These are phyloP conservation scores for Solanum acaule DNA, from an alignment of 257 asterid genomes.

Conservation along the genomic window DNA sequence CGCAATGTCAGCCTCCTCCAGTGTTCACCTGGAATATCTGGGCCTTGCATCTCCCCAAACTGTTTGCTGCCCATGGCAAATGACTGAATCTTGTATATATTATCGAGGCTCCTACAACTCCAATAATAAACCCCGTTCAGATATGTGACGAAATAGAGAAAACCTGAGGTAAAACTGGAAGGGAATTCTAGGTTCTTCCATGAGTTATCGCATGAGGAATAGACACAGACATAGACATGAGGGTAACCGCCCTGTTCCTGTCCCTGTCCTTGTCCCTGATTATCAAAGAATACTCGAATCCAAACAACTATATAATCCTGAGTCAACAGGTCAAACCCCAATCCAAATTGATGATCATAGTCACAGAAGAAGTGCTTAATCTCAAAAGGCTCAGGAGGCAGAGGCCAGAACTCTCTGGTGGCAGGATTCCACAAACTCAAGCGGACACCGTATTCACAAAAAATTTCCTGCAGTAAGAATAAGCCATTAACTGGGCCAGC, in stretches of 20 bases:
- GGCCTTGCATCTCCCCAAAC: not conserved
- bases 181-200: not conserved
- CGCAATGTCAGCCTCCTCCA: not conserved
- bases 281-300: not conserved
- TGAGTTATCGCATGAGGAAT: not conserved
- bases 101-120: not conserved
- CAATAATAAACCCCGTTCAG: not conserved
- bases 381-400: no score
- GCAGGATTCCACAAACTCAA: no score
- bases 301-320: not conserved
- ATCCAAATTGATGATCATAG: no score
- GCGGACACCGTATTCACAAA: no score
- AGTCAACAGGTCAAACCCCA: no score
- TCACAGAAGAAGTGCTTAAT: no score
- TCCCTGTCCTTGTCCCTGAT: not conserved
- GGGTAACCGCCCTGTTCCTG: not conserved
- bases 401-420: no score
- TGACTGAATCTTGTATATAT: not conserved
- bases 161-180: not conserved
- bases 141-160: no score
- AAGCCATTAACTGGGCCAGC: no score
- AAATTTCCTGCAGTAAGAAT: no score
- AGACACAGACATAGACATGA: not conserved
- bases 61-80: no score
- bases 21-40: not conserved